Conservation (phyloP, 2,329 filamentous ascomycete species). For the Lithohypha guttulata region DNA sequence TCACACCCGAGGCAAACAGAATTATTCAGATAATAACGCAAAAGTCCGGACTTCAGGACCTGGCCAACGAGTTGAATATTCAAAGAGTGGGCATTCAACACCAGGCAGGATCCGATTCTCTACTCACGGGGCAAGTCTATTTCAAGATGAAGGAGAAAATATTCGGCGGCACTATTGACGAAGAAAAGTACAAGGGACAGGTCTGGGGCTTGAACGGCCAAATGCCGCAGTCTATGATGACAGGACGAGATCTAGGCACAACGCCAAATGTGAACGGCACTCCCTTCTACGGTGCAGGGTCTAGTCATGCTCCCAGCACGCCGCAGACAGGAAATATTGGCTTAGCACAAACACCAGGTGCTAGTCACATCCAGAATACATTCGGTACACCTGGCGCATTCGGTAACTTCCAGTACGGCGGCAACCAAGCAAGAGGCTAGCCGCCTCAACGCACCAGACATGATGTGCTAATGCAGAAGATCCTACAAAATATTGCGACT, state of each 20-base stretch:
- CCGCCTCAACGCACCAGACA: too few relatives aligned
- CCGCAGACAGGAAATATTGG: slow-evolving; percentile 48
- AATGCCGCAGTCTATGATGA: slow-evolving; percentile 45
- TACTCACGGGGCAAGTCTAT: slow-evolving; percentile 88
- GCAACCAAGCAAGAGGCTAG: slow-evolving; percentile 20
- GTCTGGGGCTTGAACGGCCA: slow-evolving; percentile 82
- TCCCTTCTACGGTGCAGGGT: slow-evolving; percentile 34
- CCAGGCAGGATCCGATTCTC: slow-evolving; percentile 84
- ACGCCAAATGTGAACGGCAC: slow-evolving; percentile 47
- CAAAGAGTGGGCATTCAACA: slow-evolving; percentile 80
- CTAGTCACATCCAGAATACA: slow-evolving; percentile 32
- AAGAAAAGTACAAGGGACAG: slow-evolving; percentile 70
- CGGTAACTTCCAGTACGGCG: slow-evolving; percentile 49
- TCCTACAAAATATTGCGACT: too few relatives aligned
- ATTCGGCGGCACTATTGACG: slow-evolving; percentile 69
- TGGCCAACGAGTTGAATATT: slow-evolving; percentile 84
- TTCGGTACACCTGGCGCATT: slow-evolving; percentile 68
- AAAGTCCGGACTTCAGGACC: slow-evolving; percentile 85
- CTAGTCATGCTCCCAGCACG: slow-evolving; percentile 53
- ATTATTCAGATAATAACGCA: slow-evolving; percentile 77
- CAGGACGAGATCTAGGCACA: slow-evolving; percentile 23
- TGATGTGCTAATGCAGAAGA: too few relatives aligned
- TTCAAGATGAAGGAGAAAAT: slow-evolving; percentile 85
- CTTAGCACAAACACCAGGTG: slow-evolving; percentile 35
- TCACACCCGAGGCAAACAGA: slow-evolving; percentile 55